Evolutionary conservation across 139 green algal genomes (phyloP), one percentile per base, ranked within the genome.

Genomic region (Haematococcus lacustris): DNA sequence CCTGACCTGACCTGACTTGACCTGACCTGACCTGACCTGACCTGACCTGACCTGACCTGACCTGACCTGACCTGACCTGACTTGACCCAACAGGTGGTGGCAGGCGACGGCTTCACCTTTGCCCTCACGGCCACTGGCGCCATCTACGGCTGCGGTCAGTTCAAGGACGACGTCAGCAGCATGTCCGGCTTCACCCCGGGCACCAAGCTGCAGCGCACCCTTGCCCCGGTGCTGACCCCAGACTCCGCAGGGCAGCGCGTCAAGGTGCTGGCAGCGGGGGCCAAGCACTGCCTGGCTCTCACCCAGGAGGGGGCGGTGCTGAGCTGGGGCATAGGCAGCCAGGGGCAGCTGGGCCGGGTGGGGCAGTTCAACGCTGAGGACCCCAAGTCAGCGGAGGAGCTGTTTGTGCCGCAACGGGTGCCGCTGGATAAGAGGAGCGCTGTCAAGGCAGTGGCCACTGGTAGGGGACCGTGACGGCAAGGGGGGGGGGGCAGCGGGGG

Each of bases 71-170:
- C n/a, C n/a, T n/a, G n/a, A n/a, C n/a, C n/a, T n/a, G n/a, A n/a
- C n/a, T n/a, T n/a, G n/a, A n/a, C n/a, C n/a, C n/a, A n/a, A n/a
- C 86, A 94, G 75, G 32, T 97, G 17, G 83, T 71, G 1, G 85
- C 87, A 63, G 92, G 92, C 0, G 91, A 97, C 73, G 91, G 86
- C 72, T 91, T 96, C 79, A 92, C 91, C 1, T 77, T 88, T 40
- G 89, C 85, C 0, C 73, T 97, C 34, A 85, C 83, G 4, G 71
- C 80, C 9, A 53, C 84, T 28, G 93, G 92, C 4, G 69, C 64
- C 1, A 76, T 97, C 39, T 97, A 82, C n/a, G 92, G 81, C 4
- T 97, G 91, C 83, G 93, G 93, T 61, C 88, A 82, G 62, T 97
- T 93, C 82, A 89, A 92, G 50, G 84, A 91, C 62, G 87, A 91